These are phyloP conservation scores for Annulohypoxylon nitens DNA, from an alignment of 495 filamentous ascomycete species.

Conservation along the genomic window DNA sequence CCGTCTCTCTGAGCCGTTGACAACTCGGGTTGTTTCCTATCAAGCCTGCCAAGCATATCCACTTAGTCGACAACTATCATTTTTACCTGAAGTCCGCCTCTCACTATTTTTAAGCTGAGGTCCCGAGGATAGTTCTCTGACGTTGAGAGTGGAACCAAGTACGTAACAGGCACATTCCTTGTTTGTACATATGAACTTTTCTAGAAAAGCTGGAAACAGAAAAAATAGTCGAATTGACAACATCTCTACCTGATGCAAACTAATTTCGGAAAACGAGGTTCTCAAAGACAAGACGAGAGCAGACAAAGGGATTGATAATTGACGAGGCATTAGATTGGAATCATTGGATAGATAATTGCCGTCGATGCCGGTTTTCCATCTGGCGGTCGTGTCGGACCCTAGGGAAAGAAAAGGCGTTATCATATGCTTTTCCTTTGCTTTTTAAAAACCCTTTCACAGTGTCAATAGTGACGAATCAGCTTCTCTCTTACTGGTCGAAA, in stretches of 20 bases:
- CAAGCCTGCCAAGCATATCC: conserved; percentile 22
- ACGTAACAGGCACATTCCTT: conserved; percentile 17
- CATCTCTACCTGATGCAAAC: conserved; percentile 8
- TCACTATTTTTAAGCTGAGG: conserved; percentile 24
- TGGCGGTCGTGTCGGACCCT: conserved; percentile 28
- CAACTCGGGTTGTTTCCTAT: conserved; percentile 4
- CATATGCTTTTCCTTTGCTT: conserved; percentile 44
- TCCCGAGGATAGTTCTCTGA: conserved; percentile 28
- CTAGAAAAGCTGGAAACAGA: conserved; percentile 2
- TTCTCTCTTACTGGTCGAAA: conserved; percentile 34
- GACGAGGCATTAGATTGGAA: neutral
- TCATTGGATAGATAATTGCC: conserved; percentile 23
- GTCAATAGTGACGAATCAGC: conserved; percentile 33
- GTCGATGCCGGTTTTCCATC: conserved; percentile 27
- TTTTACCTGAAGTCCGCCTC: conserved; percentile 26
- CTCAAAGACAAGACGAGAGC: neutral
- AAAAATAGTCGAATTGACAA: neutral
- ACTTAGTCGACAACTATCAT: conserved; percentile 44
- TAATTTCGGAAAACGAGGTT: conserved; percentile 11
- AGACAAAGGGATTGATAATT: conserved; percentile 16
- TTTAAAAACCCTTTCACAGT: conserved; percentile 37
- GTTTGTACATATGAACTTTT: neutral
- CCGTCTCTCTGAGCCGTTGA: conserved; percentile 15
- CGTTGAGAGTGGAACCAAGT: conserved; percentile 39
- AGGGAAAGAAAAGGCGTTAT: conserved; percentile 32